Percentiles rank a stretch among this genome's conserved stretches.
phyloP scores from a whole-genome alignment of 1,284 basidiomycete species.

The Phaffia rhodozyma region DNA sequence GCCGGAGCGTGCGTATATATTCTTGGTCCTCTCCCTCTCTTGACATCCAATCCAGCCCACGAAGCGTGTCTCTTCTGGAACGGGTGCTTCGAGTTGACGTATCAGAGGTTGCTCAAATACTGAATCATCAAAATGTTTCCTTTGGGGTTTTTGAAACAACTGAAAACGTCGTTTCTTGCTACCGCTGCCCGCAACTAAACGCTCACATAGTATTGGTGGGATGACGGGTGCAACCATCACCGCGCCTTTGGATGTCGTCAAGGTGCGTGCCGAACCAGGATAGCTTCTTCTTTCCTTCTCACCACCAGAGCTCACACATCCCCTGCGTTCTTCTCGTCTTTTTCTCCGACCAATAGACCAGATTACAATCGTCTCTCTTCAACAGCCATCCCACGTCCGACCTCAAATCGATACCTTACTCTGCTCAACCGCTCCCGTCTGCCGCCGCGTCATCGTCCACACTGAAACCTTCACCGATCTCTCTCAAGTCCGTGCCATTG shows the following conservation, averaged over 20 bases:
- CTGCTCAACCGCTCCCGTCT: conserved; percentile 10
- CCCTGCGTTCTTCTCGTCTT: not conserved
- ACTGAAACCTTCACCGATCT: conserved; percentile 8
- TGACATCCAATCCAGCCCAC: not conserved
- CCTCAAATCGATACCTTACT: conserved; percentile 25
- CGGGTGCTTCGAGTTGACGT: not conserved
- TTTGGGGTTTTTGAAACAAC: not conserved
- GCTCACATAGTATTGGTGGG: conserved; percentile 62
- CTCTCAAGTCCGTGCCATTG: conserved; percentile 11
- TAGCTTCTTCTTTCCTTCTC: not conserved
- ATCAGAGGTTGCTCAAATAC: too few species aligned
- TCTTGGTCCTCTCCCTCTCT: not conserved
- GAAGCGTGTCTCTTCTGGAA: not conserved
- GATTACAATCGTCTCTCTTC: conserved; percentile 85
- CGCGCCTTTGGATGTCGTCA: conserved; percentile 95
- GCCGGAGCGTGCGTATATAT: conserved; percentile 34
- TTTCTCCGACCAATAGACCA: conserved; percentile 42
- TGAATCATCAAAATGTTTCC: too few species aligned
- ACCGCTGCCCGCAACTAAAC: not conserved
- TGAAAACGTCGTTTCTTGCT: not conserved
- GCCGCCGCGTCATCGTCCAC: conserved; percentile 12
- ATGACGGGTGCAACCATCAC: conserved; percentile 98
- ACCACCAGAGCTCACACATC: not conserved
- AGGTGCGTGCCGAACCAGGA: conserved; percentile 35
- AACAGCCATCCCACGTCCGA: conserved; percentile 39